Base-by-base conservation (phyloP, 768 basidiomycete species). In the Phaeotremella fagi region DNA sequence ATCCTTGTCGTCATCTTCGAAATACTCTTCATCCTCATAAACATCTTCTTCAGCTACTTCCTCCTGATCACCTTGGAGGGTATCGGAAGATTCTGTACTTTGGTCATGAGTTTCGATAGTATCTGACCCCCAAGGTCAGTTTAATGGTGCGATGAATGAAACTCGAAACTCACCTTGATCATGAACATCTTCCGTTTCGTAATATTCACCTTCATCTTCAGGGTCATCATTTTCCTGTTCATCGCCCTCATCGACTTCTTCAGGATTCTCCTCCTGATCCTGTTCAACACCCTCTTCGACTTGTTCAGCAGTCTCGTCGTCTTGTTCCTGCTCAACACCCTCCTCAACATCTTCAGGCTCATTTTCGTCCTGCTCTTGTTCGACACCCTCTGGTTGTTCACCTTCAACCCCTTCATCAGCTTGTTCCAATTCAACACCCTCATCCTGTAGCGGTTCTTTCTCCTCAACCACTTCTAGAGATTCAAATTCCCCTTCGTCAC, bases 321-420 rank as follows among this genome's bases (percentile, higher is more conserved):
- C 53, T 2, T 31, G 33, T 15, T 50, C 58, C 35, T 47, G 50
- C 49, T 53, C 36, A 9, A 23, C 42, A 20, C 16, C 25, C 22
- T 29, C 42, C 26, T 28, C 44, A 7, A 4, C 49, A 15, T 50
- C 18, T 23, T 28, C 51, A 20, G 11, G 14, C 1, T 29, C 26
- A 7, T 51, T 48, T 15, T 50, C 63, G 48, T n/a, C n/a, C n/a
- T 61, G 52, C 44, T 63, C 48, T 12, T 50, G 52, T 35, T 59
- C 60, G 28, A 51, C 59, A 16, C 28, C 46, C 22, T 54, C 46
- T 11, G 37, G 44, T 12, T 46, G 52, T 38, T 58, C 43, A 44
- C 24, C 33, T 47, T 38, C 28, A 45, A 43, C 45, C 24, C 45
- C 26, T 48, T 28, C 46, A 11, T 29, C 46, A 26, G 46, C 12